These are phyloP conservation scores for Pseudopediastrum boryanum DNA, from an alignment of 139 green algal species.

Conservation along the genomic window DNA sequence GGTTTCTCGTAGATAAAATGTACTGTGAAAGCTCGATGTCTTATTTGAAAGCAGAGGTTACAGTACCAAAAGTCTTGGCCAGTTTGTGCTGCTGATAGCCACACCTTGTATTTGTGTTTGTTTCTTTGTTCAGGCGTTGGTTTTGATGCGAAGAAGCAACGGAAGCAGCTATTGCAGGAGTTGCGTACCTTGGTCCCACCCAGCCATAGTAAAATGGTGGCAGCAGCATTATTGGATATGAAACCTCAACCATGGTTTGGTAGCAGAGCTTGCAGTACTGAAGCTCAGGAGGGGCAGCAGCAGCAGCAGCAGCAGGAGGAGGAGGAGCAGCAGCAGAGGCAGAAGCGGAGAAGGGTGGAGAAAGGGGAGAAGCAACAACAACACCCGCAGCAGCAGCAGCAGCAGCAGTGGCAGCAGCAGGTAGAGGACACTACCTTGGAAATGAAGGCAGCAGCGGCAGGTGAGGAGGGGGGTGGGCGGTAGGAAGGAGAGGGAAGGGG, in stretches of 20 bases:
- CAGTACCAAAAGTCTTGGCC: too few species aligned
- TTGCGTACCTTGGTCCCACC: constrained; percentile 50
- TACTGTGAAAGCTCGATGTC: too few species aligned
- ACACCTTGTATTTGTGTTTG: too few species aligned
- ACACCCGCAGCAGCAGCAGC: background rate
- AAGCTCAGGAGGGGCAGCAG: background rate
- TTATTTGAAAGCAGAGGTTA: too few species aligned
- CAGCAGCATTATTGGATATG: background rate
- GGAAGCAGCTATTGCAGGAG: constrained; percentile 50
- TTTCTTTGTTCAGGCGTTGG: too few species aligned
- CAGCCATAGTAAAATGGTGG: constrained; percentile 44
- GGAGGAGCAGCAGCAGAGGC: background rate
- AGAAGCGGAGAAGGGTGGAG: background rate
- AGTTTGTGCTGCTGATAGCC: too few species aligned
- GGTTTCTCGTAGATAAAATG: too few species aligned
- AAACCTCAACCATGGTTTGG: background rate
- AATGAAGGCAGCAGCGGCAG: too few species aligned
- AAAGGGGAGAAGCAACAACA: background rate
- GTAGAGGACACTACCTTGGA: too few species aligned
- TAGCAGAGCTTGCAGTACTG: background rate
- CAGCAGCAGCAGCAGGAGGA: constrained; percentile 15
- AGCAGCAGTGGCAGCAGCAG: background rate
- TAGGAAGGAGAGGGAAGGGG: too few species aligned
- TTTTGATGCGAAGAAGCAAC: constrained; percentile 49
- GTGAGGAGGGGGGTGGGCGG: too few species aligned